Evolutionary conservation across 345 rosid species (phyloP).

Genomic region (Linum lewisii): DNA sequence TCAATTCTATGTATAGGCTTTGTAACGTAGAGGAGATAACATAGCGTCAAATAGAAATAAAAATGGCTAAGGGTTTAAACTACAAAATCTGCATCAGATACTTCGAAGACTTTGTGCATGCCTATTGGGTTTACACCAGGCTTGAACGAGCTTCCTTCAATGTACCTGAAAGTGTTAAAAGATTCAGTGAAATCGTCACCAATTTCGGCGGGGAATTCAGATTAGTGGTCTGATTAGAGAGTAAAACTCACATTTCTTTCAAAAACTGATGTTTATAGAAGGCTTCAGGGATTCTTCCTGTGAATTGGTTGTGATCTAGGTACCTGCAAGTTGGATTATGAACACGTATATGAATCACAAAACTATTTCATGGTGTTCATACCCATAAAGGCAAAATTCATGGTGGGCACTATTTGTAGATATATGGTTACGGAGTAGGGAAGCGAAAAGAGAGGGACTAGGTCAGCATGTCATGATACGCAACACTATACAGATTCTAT

Average conservation of each 20-base stretch:
- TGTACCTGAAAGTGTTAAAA: constrained; percentile 35
- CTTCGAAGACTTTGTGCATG: constrained; percentile 54
- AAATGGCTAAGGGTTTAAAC: constrained; percentile 16
- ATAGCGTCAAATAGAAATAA: background rate
- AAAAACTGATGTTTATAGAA: constrained; percentile 55
- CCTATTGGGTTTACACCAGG: constrained; percentile 58
- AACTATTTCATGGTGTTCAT: background rate
- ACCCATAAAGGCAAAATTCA: background rate
- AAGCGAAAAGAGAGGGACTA: too few species aligned
- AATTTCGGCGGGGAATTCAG: background rate
- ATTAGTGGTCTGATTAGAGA: background rate
- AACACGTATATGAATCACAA: background rate
- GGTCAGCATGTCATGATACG: too few species aligned
- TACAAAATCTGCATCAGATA: constrained; percentile 54
- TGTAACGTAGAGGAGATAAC: background rate
- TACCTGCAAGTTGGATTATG: constrained; percentile 33
- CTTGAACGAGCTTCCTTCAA: constrained; percentile 69
- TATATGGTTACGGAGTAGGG: too few species aligned
- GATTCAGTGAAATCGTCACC: background rate
- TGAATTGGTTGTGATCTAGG: constrained; percentile 71
- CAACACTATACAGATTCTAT: background rate
- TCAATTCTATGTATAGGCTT: background rate
- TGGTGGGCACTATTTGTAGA: too few species aligned
- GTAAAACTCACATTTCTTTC: constrained; percentile 58
- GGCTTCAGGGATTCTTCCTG: constrained; percentile 60